Conservation (phyloP, 2,329 filamentous ascomycete genomes). For the Botryosphaeria agaves region DNA sequence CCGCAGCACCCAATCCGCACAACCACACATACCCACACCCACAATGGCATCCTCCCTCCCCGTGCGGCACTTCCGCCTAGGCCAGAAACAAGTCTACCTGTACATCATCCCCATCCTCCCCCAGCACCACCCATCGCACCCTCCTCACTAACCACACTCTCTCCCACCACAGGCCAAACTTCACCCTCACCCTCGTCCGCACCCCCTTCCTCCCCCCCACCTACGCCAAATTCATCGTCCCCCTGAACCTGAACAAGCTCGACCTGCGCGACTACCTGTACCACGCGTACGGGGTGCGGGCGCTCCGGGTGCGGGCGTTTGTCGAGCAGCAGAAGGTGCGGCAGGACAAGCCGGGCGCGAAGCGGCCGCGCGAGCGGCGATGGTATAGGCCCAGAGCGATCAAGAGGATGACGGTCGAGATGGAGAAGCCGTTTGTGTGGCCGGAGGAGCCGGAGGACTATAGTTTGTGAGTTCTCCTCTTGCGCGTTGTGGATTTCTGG, state of each 20-base stretch:
- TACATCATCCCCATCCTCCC: conserved; percentile 3
- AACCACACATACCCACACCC: no score
- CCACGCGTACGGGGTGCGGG: conserved; percentile 65
- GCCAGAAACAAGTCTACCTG: no score
- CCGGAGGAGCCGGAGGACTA: conserved; percentile 50
- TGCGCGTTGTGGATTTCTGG: conserved; percentile 1
- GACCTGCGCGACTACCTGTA: conserved; percentile 90
- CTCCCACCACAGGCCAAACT: conserved; percentile 46
- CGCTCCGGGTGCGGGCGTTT: conserved; percentile 58
- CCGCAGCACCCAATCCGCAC: no score
- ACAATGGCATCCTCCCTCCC: no score
- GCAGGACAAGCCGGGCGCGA: conserved; percentile 25
- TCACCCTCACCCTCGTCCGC: conserved; percentile 63
- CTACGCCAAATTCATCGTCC: conserved; percentile 80
- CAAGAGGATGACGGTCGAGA: conserved; percentile 92
- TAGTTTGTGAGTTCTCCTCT: conserved; percentile 29
- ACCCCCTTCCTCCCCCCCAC: conserved; percentile 55
- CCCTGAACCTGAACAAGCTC: conserved; percentile 86
- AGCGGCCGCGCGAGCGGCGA: conserved; percentile 27
- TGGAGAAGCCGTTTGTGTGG: conserved; percentile 78
- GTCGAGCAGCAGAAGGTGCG: conserved; percentile 53
- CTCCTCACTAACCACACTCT: neutral
- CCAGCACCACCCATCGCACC: neutral
- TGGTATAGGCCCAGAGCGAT: conserved; percentile 54
- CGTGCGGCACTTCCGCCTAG: no score